phyloP scores from a whole-genome alignment of 2,329 filamentous ascomycete species.

The Trichoderma brevicompactum region DNA sequence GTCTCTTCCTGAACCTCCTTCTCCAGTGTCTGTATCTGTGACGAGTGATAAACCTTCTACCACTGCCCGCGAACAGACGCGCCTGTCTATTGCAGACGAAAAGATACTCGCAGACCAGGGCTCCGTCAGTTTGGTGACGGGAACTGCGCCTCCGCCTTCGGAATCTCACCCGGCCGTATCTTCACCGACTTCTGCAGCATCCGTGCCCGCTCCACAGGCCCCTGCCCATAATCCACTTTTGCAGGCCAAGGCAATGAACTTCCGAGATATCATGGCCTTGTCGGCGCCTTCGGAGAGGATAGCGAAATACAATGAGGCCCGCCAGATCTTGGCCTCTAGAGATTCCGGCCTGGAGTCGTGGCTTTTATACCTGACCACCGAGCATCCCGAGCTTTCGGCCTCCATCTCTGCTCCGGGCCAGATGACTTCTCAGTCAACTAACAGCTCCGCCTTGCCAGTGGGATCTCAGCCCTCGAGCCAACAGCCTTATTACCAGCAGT shows the following conservation, averaged over 20 bases:
- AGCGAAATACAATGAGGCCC: constrained; percentile 71
- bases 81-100: constrained; percentile 51
- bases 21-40: constrained; percentile 48
- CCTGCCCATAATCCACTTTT: constrained; percentile 25
- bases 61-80: constrained; percentile 35
- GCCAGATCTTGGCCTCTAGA: constrained; percentile 69
- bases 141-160: constrained; percentile 45
- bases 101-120: constrained; percentile 44
- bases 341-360: constrained; percentile 74
- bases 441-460: constrained; percentile 33
- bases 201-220: constrained; percentile 19
- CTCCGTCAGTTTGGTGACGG: constrained; percentile 43
- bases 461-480: constrained; percentile 35
- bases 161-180: constrained; percentile 46
- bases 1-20: constrained; percentile 46
- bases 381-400: constrained; percentile 49
- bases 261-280: constrained; percentile 78
- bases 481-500: constrained; percentile 60
- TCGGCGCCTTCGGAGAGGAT: constrained; percentile 70
- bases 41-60: constrained; percentile 39
- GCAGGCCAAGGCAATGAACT: constrained; percentile 54
- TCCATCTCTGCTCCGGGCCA: constrained; percentile 29
- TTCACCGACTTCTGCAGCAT: constrained; percentile 31
- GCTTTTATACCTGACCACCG: constrained; percentile 52
- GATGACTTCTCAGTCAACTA: constrained; percentile 20